Base-by-base conservation (phyloP, 352 stramenopile genomes). In the Labyrinthula sp. region DNA sequence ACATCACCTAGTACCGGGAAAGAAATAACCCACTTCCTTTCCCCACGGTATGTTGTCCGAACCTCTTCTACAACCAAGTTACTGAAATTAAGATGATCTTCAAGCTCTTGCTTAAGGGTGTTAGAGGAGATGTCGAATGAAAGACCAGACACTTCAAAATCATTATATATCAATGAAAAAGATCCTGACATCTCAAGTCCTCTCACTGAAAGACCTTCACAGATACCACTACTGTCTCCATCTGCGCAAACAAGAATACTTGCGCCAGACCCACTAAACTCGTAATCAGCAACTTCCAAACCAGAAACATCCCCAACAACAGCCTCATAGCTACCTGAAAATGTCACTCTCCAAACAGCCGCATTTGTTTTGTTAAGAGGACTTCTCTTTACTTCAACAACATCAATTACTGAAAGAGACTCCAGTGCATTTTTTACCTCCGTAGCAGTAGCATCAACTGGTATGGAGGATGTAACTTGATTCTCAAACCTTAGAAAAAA, bases 201-300 rank as follows among this genome's bases (percentile, higher is more conserved):
- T 9, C 15, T 10, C 2, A 50, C 34, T 8, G 10, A 34, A 20
- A 55, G 56, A 41, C 66, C 41, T 54, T 92, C 81, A 14, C 83
- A 84, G 0, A 71, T 38, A 0, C 77, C 89, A 38, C 72, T 61
- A 34, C 93, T 67, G 14, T 67, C 65, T 61, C 93, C 83, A 4
- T 89, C 71, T 54, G 89, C 72, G 59, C 87, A 92, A 3, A 54
- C 47, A 22, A 20, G 14, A 21, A 39, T 29, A 5, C n/a, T 14
- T 71, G 48, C 48, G 15, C 10, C 30, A 3, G n/a, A 12, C 2
- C 40, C 48, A 12, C n/a, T n/a, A 8, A 57, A 43, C 5, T 15
- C 18, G 4, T 20, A 9, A 12, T 12, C 17, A 15, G 9, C 15
- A 15, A n/a, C 21, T 12, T 24, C 18, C 28, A 57, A 28, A 7